A percentile compares a stretch with the other conserved stretches of the same genome.
These are phyloP conservation scores for Huntiella decipiens DNA, from an alignment of 2,329 filamentous ascomycete genomes.

Conservation along the genomic window DNA sequence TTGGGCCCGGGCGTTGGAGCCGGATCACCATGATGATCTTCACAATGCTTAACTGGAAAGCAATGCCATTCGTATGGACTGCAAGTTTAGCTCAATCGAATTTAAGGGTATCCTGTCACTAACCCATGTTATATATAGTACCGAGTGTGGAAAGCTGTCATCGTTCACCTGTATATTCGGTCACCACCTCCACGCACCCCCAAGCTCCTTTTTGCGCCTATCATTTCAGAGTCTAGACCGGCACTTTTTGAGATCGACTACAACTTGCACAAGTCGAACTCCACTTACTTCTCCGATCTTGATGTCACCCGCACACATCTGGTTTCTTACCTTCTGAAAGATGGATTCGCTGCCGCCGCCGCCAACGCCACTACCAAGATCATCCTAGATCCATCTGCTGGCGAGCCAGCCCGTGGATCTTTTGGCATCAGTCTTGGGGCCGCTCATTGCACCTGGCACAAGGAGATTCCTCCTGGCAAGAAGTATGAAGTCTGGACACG, in stretches of 20 bases:
- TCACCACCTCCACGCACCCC: constrained; percentile 31
- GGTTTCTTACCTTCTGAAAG: constrained; percentile 46
- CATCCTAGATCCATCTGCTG: constrained; percentile 29
- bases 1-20: constrained; percentile 33
- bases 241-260: constrained; percentile 67
- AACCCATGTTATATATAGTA: constrained; percentile 21
- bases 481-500: constrained; percentile 56
- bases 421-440: constrained; percentile 51
- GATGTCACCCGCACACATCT: constrained; percentile 70
- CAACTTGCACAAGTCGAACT: constrained; percentile 68
- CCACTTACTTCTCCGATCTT: constrained; percentile 73
- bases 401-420: constrained; percentile 29
- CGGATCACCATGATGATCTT: constrained; percentile 36
- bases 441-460: constrained; percentile 54
- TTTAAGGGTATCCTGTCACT: not conserved
- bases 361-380: constrained; percentile 29
- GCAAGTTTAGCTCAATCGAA: constrained; percentile 25
- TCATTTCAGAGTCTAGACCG: constrained; percentile 46
- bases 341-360: constrained; percentile 33
- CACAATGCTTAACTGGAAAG: constrained; percentile 51
- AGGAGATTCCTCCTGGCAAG: constrained; percentile 51
- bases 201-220: constrained; percentile 52
- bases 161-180: constrained; percentile 33
- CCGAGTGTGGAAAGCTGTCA: constrained; percentile 38
- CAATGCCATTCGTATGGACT: constrained; percentile 56